Conservation (phyloP, 352 stramenopile genomes). For the Pythium oligandrum region DNA sequence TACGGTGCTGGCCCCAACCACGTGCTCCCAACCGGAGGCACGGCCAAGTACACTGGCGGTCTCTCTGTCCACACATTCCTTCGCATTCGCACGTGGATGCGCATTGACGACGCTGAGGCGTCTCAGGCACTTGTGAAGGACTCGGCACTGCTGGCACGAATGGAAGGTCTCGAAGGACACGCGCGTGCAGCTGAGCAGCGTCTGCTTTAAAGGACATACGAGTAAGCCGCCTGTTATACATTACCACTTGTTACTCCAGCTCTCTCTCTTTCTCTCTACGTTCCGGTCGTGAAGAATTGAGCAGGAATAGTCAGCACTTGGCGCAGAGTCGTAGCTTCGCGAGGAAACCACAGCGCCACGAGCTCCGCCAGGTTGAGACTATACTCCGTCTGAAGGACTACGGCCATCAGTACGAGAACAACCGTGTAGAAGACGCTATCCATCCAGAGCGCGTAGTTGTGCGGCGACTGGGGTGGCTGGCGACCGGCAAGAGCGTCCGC, state of each 20-base stretch:
- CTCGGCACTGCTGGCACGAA: constrained; percentile 91
- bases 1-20: constrained; percentile 99
- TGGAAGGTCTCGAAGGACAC: constrained; percentile 83
- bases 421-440: constrained; percentile 37
- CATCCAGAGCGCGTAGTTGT: constrained; percentile 34
- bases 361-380: constrained; percentile 45
- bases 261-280: background rate
- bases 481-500: constrained; percentile 21
- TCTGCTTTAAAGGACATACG: constrained; percentile 45
- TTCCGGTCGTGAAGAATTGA: background rate
- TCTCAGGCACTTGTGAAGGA: constrained; percentile 91
- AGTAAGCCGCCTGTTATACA: background rate
- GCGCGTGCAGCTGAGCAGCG: constrained; percentile 74
- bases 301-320: constrained; percentile 19
- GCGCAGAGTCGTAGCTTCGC: constrained; percentile 34
- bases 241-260: background rate
- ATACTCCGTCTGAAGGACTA: constrained; percentile 52
- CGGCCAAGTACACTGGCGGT: constrained; percentile 96
- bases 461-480: constrained; percentile 7
- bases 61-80: constrained; percentile 98
- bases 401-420: constrained; percentile 30
- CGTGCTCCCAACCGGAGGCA: constrained; percentile 96
- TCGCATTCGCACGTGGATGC: constrained; percentile 97
- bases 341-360: constrained; percentile 33
- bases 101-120: constrained; percentile 88